These are phyloP conservation scores for Trypanosomatidae sp. DNA, from an alignment of 208 protist genomes.

Conservation along the genomic window DNA sequence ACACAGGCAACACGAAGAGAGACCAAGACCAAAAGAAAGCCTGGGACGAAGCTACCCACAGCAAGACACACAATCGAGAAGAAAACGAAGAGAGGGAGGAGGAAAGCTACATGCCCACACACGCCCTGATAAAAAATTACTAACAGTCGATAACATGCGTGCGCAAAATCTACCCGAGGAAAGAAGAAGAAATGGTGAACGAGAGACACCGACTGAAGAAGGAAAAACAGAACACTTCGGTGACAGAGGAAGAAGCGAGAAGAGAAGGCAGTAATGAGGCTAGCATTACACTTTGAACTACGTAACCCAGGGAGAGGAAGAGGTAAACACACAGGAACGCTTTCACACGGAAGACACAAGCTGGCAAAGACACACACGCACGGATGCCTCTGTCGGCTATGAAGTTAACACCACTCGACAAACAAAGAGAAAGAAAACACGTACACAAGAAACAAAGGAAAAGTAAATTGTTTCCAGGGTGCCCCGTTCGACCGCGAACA, in stretches of 20 bases:
- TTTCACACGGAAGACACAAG: not conserved
- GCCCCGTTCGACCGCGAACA: not conserved
- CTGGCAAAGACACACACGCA: not conserved
- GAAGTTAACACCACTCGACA: not conserved
- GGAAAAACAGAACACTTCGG: not conserved
- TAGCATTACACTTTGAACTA: not conserved
- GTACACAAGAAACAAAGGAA: constrained; percentile 1
- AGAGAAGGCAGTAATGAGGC: not conserved
- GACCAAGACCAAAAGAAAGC: not conserved
- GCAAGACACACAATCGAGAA: not conserved
- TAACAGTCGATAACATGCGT: not conserved
- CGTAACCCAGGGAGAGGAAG: not conserved
- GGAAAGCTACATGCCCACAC: not conserved
- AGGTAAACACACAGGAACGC: not conserved
- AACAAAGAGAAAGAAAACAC: not conserved
- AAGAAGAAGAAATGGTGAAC: not conserved
- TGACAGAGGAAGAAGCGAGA: constrained; percentile 2
- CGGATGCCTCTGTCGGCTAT: not conserved
- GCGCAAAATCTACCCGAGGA: not conserved
- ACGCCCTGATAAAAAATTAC: not conserved
- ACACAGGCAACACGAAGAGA: not conserved
- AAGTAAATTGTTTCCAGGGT: not conserved
- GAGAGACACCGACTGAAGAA: constrained; percentile 1
- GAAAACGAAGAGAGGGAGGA: not conserved
- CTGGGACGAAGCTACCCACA: not conserved